Evolutionary conservation across 2,329 filamentous ascomycete genomes (phyloP), one percentile per base, ranked within the genome.

Genomic region (Fusarium falciforme): DNA sequence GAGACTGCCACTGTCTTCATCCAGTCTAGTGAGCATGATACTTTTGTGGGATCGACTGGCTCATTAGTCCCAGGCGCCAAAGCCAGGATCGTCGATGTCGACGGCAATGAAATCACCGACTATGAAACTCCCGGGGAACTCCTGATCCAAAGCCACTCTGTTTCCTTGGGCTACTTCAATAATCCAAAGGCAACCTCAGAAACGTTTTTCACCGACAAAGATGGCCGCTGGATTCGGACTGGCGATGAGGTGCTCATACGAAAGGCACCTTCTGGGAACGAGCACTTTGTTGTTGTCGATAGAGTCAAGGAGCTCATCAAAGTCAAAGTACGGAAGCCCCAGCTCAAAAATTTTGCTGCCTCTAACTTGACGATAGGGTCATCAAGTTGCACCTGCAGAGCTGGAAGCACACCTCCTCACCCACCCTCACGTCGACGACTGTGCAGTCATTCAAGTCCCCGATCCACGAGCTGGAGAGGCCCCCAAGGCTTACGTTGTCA

Each of bases 251-350:
- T 93, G 0, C 85, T 96, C 2, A 85, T 97, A 8, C 87, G 88
- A 2, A 87, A 89, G 75, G 85, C 90, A 4, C 87, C 89, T 0
- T 84, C 86, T 0, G 94, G 94, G 1, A 84, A 92, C 69, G 94
- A 98, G 81, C 95, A 98, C 79, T 80, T 98, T 58, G 92, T 94
- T 79, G 93, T 98, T 61, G 93, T 95, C 0, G 95, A 98, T 79
- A 89, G 95, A 14, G 82, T 87, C 69, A 88, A 90, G 76, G 90
- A 94, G 79, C 84, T 94, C 36, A 94, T 94, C 82, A 94, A 94
- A 79, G 92, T 94, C 79, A 94, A 94, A 85, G 91, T 91, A 83
- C 10, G 1, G 6, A 0, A 6, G 1, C 0, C 0, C 1, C 11
- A 16, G 2, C 0, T 7, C 0, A 0, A 1, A 0, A 0, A 7